A percentile compares a stretch with the other conserved stretches of the same genome.
These are phyloP conservation scores for Aphanocladium album DNA, from an alignment of 2,329 filamentous ascomycete genomes.

Conservation along the genomic window DNA sequence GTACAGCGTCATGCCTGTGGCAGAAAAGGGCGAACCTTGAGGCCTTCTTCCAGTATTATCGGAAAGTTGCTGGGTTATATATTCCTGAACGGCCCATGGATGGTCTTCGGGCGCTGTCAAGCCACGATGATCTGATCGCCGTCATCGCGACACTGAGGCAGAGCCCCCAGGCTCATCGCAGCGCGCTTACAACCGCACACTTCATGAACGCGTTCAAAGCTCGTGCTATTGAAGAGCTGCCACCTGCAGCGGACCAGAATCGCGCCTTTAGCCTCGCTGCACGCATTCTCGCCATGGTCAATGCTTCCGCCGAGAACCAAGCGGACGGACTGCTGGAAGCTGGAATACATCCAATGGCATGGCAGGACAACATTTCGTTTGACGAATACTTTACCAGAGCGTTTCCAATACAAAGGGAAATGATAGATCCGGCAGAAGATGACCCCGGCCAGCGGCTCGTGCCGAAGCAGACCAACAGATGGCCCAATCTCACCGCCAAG, in stretches of 20 bases:
- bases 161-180: background rate
- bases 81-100: background rate
- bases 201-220: background rate
- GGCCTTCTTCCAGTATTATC: constrained; percentile 12
- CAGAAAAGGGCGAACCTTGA: background rate
- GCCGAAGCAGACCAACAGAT: background rate
- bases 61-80: constrained; percentile 1
- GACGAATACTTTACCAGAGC: background rate
- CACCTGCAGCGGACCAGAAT: constrained; percentile 8
- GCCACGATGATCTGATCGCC: constrained; percentile 5
- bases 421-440: background rate
- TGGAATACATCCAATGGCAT: constrained; percentile 4
- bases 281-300: constrained; percentile 11
- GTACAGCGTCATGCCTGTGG: background rate
- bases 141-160: background rate
- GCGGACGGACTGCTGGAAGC: constrained; percentile 8
- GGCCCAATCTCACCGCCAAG: background rate
- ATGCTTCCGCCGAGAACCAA: constrained; percentile 7
- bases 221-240: background rate
- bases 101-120: background rate
- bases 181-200: background rate
- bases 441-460: background rate
- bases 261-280: constrained; percentile 11
- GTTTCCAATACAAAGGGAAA: background rate
- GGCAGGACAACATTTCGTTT: constrained; percentile 4